Conservation (phyloP, 2,329 filamentous ascomycete genomes). For the Talaromyces amestolkiae region DNA sequence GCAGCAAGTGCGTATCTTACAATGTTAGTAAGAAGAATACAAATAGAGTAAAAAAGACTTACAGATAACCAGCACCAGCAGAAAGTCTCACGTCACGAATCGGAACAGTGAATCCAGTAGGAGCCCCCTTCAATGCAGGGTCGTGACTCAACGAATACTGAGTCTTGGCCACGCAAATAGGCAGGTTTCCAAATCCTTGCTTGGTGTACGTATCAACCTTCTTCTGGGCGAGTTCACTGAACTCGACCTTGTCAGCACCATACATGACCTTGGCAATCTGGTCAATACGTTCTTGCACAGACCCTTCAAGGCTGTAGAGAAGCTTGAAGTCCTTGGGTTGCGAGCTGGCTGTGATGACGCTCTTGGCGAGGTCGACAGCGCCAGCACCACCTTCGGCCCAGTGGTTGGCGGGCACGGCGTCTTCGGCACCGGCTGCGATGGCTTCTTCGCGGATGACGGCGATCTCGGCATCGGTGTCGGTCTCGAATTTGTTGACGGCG, state of each 20-base stretch:
- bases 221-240: constrained; percentile 89
- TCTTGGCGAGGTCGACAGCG: constrained; percentile 82
- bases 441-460: constrained; percentile 86
- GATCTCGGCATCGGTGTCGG: constrained; percentile 90
- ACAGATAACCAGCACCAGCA: constrained; percentile 88
- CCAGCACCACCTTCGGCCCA: constrained; percentile 94
- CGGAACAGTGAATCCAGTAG: constrained; percentile 88
- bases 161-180: constrained; percentile 96
- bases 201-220: constrained; percentile 94
- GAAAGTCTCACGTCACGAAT: constrained; percentile 93
- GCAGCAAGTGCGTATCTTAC: constrained; percentile 83
- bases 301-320: constrained; percentile 75
- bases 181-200: constrained; percentile 88
- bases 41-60: constrained; percentile 40
- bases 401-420: constrained; percentile 91
- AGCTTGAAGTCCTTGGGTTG: constrained; percentile 86
- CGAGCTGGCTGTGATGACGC: constrained; percentile 76
- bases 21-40: constrained; percentile 35
- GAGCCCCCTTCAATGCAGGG: constrained; percentile 88
- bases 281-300: constrained; percentile 85
- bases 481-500: constrained; percentile 94
- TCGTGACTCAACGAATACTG: constrained; percentile 97
- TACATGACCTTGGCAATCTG: constrained; percentile 92
- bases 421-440: constrained; percentile 85
- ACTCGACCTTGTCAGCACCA: constrained; percentile 82